Base-by-base conservation (phyloP, 1,284 basidiomycete genomes). In the Naganishia albida region DNA sequence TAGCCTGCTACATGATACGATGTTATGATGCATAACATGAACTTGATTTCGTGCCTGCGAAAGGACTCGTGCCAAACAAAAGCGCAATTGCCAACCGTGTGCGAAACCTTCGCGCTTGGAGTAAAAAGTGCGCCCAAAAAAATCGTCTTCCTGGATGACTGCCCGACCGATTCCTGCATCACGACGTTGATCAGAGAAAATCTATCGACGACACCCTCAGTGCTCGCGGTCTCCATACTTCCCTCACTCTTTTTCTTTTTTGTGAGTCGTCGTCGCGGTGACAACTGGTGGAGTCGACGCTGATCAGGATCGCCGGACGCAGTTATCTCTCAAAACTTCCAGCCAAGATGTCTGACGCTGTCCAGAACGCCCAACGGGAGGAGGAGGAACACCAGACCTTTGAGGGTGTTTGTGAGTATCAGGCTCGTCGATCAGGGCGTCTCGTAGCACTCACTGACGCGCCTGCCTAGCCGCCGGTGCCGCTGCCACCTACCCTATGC, bases 401-500 rank as follows among this genome's bases (percentile, higher is more conserved):
- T 79, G 91, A 95, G 84, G 76, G 62, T 67, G 66, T 57, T 62
- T 67, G 66, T 67, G 44, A 59, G 66, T 67, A n/a, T 10, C n/a
- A 12, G 4, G 25, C 7, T 26, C 13, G 23, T 25, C 7, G 52
- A 39, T 30, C n/a, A n/a, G n/a, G n/a, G n/a, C n/a, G n/a, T 43
- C 20, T 18, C 16, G 13, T 51, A 25, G 8, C 13, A 46, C 26
- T 50, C 13, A n/a, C 40, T 52, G 10, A 28, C 18, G 12, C 54
- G 2, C 23, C 2, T 28, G 30, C 18, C 7, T 57, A 64, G 76
- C 77, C 76, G 87, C 92, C 75, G 90, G 90, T 73, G 92, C 92
- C 77, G 93, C 93, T 73, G 75, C 82, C 79, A 95, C 93, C 80
- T 94, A 81, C 85, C 90, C 64, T 75, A 92, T 89, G 89, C 93